These are phyloP conservation scores for Conidiobolus coronatus DNA, from an alignment of 371 early-diverging fungal species.

Conservation along the genomic window DNA sequence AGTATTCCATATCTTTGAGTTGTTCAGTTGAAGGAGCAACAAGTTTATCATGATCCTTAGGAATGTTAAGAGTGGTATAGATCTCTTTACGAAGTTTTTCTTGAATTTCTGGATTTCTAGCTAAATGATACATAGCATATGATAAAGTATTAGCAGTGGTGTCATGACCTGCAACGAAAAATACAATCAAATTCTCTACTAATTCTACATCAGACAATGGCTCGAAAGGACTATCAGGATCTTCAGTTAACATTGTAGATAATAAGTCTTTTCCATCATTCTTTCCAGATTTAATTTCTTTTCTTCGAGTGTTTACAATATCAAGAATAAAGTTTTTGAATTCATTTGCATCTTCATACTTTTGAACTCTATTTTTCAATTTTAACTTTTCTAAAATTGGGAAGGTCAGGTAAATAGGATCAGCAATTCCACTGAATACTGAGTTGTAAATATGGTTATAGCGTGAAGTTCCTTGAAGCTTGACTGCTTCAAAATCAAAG, in stretches of 20 bases:
- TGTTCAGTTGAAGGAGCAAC: not conserved
- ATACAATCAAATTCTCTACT: not conserved
- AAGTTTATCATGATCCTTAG: not conserved
- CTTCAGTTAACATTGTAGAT: too few relatives aligned
- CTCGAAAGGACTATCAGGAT: too few relatives aligned
- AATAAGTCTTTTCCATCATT: not conserved
- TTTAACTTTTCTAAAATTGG: not conserved
- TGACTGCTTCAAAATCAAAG: conserved; percentile 1
- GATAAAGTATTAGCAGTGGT: conserved; percentile 2
- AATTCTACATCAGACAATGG: not conserved
- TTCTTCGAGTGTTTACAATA: not conserved
- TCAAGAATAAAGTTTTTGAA: not conserved
- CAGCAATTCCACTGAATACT: not conserved
- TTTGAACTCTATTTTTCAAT: not conserved
- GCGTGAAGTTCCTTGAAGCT: not conserved
- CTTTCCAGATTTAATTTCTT: not conserved
- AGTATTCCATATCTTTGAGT: not conserved
- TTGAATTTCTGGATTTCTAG: not conserved
- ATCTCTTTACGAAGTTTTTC: not conserved
- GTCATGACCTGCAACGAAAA: conserved; percentile 1
- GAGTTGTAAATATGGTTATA: not conserved
- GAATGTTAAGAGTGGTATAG: not conserved
- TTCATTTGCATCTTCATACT: not conserved
- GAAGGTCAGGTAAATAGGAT: not conserved
- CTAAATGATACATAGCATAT: not conserved